phyloP scores from a whole-genome alignment of 2,329 filamentous ascomycete species.

The Coniochaeta sp. region DNA sequence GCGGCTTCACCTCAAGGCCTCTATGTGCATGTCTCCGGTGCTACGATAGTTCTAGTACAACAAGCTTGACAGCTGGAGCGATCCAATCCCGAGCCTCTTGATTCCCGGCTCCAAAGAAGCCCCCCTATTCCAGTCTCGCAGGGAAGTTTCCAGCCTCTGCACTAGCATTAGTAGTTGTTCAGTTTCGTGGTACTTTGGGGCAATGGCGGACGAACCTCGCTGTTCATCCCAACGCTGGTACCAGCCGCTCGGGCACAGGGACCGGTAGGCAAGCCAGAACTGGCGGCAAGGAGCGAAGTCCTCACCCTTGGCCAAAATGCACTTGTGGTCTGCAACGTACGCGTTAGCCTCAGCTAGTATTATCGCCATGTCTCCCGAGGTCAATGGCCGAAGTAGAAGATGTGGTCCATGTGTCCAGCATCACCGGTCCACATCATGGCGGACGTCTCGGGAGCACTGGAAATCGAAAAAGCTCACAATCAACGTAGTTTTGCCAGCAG shows the following conservation, averaged over 20 bases:
- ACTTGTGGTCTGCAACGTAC: conserved; percentile 69
- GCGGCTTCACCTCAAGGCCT: conserved; percentile 5
- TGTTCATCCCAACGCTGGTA: conserved; percentile 94
- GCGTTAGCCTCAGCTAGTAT: not conserved
- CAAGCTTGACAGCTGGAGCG: conserved; percentile 8
- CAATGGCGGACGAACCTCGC: conserved; percentile 64
- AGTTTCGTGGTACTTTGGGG: no score
- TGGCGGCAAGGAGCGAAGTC: conserved; percentile 93
- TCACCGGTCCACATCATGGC: not conserved
- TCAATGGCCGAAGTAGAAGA: not conserved
- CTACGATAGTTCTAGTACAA: conserved; percentile 15
- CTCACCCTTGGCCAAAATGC: conserved; percentile 96
- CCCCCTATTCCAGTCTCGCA: conserved; percentile 54
- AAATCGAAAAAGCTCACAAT: conserved; percentile 40
- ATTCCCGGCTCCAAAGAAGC: not conserved
- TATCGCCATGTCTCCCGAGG: not conserved
- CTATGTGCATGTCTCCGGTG: conserved; percentile 17
- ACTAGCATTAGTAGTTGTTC: not conserved
- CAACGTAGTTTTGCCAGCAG: conserved; percentile 99
- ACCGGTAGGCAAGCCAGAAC: conserved; percentile 97
- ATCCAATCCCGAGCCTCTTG: conserved; percentile 8
- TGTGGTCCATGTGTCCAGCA: not conserved
- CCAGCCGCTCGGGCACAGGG: conserved; percentile 94
- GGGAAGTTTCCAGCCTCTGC: conserved; percentile 64
- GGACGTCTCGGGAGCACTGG: not conserved